These are phyloP conservation scores for Trametes cubensis DNA, from an alignment of 768 basidiomycete species.

Conservation along the genomic window DNA sequence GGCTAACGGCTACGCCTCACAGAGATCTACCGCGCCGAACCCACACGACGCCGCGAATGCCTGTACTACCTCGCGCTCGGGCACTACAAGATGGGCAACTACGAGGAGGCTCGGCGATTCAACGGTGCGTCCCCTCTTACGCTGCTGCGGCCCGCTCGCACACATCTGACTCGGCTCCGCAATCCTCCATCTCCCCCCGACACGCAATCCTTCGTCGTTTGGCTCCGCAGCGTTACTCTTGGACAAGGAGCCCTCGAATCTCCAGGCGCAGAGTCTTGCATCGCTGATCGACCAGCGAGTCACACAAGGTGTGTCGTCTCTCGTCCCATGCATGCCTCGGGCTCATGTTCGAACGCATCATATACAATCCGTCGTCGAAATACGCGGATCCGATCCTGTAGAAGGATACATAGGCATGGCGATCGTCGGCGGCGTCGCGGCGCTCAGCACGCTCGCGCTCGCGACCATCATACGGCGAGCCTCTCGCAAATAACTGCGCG, in stretches of 20 bases:
- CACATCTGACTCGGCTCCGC: background rate
- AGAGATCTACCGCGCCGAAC: slow-evolving; percentile 93
- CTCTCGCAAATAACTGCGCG: slow-evolving; percentile 42
- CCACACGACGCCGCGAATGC: slow-evolving; percentile 87
- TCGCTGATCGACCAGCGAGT: slow-evolving; percentile 87
- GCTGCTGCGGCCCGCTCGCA: background rate
- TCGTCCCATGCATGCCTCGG: background rate
- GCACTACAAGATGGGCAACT: slow-evolving; percentile 96
- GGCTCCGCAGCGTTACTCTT: slow-evolving; percentile 68
- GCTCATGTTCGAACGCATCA: background rate
- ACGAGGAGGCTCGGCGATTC: slow-evolving; percentile 88
- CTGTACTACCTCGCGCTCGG: slow-evolving; percentile 96
- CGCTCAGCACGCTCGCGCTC: slow-evolving; percentile 74
- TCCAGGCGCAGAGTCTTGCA: slow-evolving; percentile 87
- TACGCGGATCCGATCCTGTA: slow-evolving; percentile 34
- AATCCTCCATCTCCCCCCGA: background rate
- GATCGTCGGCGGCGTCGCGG: slow-evolving; percentile 86
- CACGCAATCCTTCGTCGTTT: background rate
- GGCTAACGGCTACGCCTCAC: background rate
- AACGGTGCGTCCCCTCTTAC: slow-evolving; percentile 65
- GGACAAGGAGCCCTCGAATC: slow-evolving; percentile 89
- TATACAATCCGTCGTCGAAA: slow-evolving; percentile 1
- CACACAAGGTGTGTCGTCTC: slow-evolving; percentile 61
- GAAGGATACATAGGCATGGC: slow-evolving; percentile 99
- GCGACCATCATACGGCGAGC: slow-evolving; percentile 87